Evolutionary conservation across 1,139 yeast genomes (phyloP).

Genomic region (Debaryomyces singareniensis): DNA sequence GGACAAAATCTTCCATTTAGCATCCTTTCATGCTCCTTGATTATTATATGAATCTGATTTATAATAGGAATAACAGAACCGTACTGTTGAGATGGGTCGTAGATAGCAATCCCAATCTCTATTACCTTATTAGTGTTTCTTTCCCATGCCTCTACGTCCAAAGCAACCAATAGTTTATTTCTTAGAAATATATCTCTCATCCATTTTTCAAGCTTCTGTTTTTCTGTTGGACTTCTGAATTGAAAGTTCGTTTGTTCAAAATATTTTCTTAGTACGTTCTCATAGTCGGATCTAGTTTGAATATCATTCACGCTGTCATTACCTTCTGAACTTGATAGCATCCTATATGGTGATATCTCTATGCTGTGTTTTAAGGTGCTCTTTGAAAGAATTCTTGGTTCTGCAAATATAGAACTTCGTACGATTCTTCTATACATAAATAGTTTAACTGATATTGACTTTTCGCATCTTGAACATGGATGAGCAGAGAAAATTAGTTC

Average conservation of each 20-base stretch:
- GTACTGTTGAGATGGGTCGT: constrained; percentile 47
- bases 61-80: constrained; percentile 40
- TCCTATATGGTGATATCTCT: no score
- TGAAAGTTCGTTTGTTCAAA: constrained; percentile 13
- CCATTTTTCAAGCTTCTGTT: constrained; percentile 13
- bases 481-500: no score
- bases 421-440: no score
- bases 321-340: no score
- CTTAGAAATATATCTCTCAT: constrained; percentile 25
- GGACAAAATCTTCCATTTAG: constrained; percentile 58
- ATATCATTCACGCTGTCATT: no score
- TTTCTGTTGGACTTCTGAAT: constrained; percentile 11
- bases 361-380: no score
- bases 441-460: no score
- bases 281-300: not conserved
- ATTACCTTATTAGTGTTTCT: constrained; percentile 40
- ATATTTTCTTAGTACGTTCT: constrained; percentile 9
- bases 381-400: no score
- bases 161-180: constrained; percentile 39
- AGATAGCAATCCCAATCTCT: constrained; percentile 65
- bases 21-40: constrained; percentile 40
- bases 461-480: no score
- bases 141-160: constrained; percentile 71
- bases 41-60: constrained; percentile 50
- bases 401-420: no score